Evolutionary conservation across 1,139 yeast species (phyloP).

Genomic region (Candida tropicalis): DNA sequence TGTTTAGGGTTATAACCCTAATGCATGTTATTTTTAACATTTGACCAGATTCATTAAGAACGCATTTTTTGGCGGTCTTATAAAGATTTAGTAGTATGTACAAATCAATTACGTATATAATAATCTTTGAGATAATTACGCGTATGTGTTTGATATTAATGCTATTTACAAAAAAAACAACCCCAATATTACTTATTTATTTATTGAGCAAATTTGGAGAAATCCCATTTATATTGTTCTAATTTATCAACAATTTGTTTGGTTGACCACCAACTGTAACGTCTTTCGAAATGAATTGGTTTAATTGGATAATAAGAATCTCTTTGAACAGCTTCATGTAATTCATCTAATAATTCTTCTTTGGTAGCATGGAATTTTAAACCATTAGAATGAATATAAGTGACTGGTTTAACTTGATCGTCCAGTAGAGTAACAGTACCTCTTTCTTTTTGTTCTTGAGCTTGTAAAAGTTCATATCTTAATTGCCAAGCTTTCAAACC

Average conservation of each 20-base stretch:
- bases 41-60: too few species aligned
- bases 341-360: conserved; percentile 56
- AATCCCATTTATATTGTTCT: conserved; percentile 37
- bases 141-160: background rate
- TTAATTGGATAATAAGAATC: conserved; percentile 47
- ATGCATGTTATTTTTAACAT: too few species aligned
- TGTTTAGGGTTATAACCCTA: conserved; percentile 9
- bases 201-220: conserved; percentile 26
- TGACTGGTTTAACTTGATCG: conserved; percentile 44
- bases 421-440: conserved; percentile 19
- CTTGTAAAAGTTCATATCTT: conserved; percentile 67
- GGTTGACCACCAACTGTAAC: conserved; percentile 40
- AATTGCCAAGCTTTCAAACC: conserved; percentile 93
- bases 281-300: conserved; percentile 13
- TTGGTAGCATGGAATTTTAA: conserved; percentile 61
- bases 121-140: background rate
- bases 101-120: too few species aligned
- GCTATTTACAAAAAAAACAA: conserved; percentile 14
- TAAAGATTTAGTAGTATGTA: too few species aligned
- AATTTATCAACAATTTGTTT: conserved; percentile 46
- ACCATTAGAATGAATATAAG: conserved; percentile 51
- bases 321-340: conserved; percentile 56
- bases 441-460: conserved; percentile 26
- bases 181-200: background rate
- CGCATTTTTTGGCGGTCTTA: too few species aligned